Evolutionary conservation across 2,329 filamentous ascomycete species (phyloP).

Genomic region (Diaporthe sp.): DNA sequence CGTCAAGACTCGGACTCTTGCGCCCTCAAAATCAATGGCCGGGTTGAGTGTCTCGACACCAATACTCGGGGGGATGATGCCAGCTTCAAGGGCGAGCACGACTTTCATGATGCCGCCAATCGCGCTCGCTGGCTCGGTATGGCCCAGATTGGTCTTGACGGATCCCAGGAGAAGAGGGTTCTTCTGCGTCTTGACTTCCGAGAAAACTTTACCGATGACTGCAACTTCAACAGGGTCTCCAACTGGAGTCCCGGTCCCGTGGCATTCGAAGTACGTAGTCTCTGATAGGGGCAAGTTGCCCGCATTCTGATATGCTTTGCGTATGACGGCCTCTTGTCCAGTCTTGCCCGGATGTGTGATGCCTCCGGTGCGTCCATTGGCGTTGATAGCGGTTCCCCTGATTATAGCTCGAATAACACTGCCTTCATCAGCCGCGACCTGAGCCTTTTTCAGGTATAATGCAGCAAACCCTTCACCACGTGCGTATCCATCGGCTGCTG

Average conservation of each 20-base stretch:
- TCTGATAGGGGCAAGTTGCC: too few species aligned
- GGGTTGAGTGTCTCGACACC: too few species aligned
- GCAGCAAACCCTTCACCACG: conserved; percentile 61
- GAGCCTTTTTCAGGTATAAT: conserved; percentile 62
- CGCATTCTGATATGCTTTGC: conserved; percentile 13
- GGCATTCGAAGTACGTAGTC: conserved; percentile 45
- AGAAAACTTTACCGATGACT: conserved; percentile 42
- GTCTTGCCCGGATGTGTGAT: not conserved
- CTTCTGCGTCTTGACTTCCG: too few species aligned
- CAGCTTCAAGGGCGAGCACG: too few species aligned
- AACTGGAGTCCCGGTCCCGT: conserved; percentile 28
- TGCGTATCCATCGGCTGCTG: conserved; percentile 65
- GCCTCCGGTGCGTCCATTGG: conserved; percentile 49
- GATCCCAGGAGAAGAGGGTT: too few species aligned
- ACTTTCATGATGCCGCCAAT: too few species aligned
- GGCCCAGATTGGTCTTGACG: conserved; percentile 49
- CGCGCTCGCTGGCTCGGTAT: too few species aligned
- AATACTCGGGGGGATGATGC: too few species aligned
- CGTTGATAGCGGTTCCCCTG: conserved; percentile 51
- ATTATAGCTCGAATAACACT: conserved; percentile 58
- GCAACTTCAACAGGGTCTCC: conserved; percentile 22
- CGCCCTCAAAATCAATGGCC: not conserved
- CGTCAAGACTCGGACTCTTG: not conserved
- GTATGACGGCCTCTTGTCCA: conserved; percentile 34
- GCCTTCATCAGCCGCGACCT: conserved; percentile 60